These are phyloP conservation scores for Mycosphaerella arachidis DNA, from an alignment of 2,329 filamentous ascomycete genomes.

Conservation along the genomic window DNA sequence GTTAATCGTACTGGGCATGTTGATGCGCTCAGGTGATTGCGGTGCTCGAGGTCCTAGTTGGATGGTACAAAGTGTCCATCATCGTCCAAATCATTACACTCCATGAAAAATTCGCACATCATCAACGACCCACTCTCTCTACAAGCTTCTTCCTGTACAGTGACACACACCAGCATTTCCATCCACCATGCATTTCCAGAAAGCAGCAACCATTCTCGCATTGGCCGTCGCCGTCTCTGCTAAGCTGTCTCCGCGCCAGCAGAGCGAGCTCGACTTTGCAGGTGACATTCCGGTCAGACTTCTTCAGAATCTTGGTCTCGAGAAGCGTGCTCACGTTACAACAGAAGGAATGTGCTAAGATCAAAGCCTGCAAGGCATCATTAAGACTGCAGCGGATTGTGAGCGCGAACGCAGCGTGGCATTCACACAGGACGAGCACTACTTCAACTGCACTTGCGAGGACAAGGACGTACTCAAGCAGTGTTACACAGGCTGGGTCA, in stretches of 20 bases:
- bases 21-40: neutral
- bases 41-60: neutral
- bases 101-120: neutral
- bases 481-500: neutral
- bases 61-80: neutral
- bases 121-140: neutral
- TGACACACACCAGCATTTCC: neutral
- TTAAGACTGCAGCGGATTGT: neutral
- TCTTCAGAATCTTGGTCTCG: neutral
- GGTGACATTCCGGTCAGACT: neutral
- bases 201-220: neutral
- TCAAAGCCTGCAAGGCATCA: neutral
- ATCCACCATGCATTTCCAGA: neutral
- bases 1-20: neutral
- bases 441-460: neutral
- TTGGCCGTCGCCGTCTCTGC: neutral
- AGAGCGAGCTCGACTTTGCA: neutral
- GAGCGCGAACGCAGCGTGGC: neutral
- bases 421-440: neutral
- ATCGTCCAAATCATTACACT: neutral
- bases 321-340: neutral
- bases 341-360: neutral
- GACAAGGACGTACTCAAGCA: neutral
- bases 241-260: neutral
- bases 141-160: neutral